These are phyloP conservation scores for Ephemerocybe angulata DNA, from an alignment of 768 basidiomycete species.

Conservation along the genomic window DNA sequence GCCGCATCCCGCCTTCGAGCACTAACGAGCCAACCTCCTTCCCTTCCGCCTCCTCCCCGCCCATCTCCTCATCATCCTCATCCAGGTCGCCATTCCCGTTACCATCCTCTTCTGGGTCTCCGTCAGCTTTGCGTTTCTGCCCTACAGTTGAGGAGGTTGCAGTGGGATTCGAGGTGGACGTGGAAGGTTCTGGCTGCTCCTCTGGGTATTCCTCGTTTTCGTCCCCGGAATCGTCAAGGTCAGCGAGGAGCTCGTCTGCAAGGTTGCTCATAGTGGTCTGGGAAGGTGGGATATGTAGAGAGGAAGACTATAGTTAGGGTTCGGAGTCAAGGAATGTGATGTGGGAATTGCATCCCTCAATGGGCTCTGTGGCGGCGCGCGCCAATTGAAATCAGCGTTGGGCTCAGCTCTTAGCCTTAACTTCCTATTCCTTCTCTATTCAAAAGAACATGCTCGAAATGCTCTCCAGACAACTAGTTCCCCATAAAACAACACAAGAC, in stretches of 20 bases:
- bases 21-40: conserved; percentile 57
- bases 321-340: too few relatives aligned
- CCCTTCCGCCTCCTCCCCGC: conserved; percentile 41
- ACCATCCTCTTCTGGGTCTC: conserved; percentile 52
- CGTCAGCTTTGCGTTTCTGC: conserved; percentile 37
- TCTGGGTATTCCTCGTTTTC: conserved; percentile 46
- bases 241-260: conserved; percentile 89
- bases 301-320: neutral
- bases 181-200: conserved; percentile 17
- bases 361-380: too few relatives aligned
- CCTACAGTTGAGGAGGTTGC: neutral
- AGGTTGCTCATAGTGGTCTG: conserved; percentile 63
- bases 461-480: too few relatives aligned
- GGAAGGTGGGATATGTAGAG: neutral
- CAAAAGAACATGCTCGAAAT: too few relatives aligned
- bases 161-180: conserved; percentile 10
- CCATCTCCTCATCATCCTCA: conserved; percentile 45
- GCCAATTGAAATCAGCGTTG: too few relatives aligned
- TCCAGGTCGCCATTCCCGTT: conserved; percentile 40
- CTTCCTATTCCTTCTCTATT: too few relatives aligned
- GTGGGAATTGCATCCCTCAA: too few relatives aligned
- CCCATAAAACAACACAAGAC: too few relatives aligned
- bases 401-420: too few relatives aligned
- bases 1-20: conserved; percentile 81
- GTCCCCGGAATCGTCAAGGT: conserved; percentile 80